A percentile compares a stretch with the other conserved stretches of the same genome.
These are phyloP conservation scores for Acer campestre DNA, from an alignment of 345 rosid species.

Conservation along the genomic window DNA sequence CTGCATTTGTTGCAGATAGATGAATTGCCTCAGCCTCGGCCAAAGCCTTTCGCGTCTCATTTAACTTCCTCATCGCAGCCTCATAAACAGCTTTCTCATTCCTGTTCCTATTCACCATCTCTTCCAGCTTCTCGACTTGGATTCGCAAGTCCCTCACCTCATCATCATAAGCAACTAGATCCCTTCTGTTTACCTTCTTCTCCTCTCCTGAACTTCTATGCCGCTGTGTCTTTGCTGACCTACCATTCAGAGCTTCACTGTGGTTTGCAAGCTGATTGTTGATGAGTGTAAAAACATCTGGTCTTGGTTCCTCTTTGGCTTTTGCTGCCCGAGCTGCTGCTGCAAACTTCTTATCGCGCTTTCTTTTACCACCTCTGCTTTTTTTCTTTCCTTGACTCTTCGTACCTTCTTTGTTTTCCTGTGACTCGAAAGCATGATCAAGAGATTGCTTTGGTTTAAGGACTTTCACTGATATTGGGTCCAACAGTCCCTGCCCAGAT, in stretches of 20 bases:
- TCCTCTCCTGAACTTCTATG: conserved; percentile 52
- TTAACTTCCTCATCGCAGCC: conserved; percentile 75
- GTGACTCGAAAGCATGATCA: conserved; percentile 68
- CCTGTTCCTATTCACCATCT: conserved; percentile 75
- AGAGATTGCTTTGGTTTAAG: conserved; percentile 84
- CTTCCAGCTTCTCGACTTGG: conserved; percentile 68
- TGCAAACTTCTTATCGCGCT: conserved; percentile 83
- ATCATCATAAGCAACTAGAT: conserved; percentile 69
- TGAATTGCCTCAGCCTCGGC: conserved; percentile 71
- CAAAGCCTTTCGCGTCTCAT: conserved; percentile 61
- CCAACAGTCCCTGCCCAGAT: conserved; percentile 83
- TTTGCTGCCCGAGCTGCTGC: conserved; percentile 64
- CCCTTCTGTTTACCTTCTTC: conserved; percentile 66
- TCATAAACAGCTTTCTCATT: conserved; percentile 77
- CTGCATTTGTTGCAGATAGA: conserved; percentile 66
- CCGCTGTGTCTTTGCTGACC: conserved; percentile 41
- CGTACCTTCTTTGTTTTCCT: conserved; percentile 40
- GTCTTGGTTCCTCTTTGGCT: conserved; percentile 56
- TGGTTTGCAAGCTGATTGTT: conserved; percentile 60
- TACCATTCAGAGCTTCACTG: conserved; percentile 37
- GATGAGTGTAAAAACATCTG: conserved; percentile 83
- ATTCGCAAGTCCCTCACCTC: conserved; percentile 68
- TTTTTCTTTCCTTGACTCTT: conserved; percentile 55
- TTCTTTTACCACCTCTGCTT: conserved; percentile 93
- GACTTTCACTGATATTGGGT: conserved; percentile 80